phyloP scores from a whole-genome alignment of 306 rosid species.

The Luffa aegyptiaca region DNA sequence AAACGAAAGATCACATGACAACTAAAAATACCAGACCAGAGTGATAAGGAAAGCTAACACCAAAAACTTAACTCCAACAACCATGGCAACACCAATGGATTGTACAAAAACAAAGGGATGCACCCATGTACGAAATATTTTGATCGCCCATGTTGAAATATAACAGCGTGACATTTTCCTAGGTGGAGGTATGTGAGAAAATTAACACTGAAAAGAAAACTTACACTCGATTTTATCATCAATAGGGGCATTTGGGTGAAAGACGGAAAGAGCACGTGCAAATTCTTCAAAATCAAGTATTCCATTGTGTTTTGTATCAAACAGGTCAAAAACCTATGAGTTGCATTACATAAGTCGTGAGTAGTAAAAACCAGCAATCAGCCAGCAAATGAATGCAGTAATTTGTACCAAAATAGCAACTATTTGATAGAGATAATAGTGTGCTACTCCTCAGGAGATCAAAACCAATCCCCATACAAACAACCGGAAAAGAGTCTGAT shows the following conservation, averaged over 20 bases:
- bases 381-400: neutral
- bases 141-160: neutral
- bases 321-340: constrained; percentile 72
- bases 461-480: neutral
- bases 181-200: constrained; percentile 6
- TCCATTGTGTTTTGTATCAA: constrained; percentile 54
- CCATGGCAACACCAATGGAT: neutral
- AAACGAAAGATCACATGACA: neutral
- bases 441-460: neutral
- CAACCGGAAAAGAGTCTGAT: neutral
- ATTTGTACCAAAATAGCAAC: neutral
- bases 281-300: constrained; percentile 67
- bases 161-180: neutral
- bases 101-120: neutral
- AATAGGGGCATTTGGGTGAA: constrained; percentile 68
- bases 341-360: constrained; percentile 15
- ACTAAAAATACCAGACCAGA: neutral
- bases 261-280: constrained; percentile 74
- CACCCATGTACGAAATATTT: neutral
- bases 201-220: constrained; percentile 16
- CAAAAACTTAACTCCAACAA: neutral
- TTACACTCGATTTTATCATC: constrained; percentile 74
- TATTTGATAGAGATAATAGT: neutral
- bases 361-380: neutral
- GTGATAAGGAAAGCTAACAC: neutral